Evolutionary conservation across 2,329 filamentous ascomycete species (phyloP).

Genomic region (Zymoseptoria crescenta): DNA sequence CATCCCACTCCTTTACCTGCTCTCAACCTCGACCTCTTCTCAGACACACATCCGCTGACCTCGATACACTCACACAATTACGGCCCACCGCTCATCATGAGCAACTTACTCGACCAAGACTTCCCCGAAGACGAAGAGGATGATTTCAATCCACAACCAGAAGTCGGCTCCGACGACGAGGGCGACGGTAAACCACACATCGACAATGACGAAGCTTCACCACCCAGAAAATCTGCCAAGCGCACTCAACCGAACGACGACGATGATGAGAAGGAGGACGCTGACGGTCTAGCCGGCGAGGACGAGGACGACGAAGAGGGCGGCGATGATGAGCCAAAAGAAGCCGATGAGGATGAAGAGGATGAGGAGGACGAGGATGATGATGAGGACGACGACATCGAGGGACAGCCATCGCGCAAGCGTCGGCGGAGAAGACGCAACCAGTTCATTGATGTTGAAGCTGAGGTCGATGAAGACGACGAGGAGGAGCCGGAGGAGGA

Average conservation of each 20-base stretch:
- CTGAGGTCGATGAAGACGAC: slow-evolving; percentile 90
- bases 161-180: slow-evolving; percentile 66
- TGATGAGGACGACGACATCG: slow-evolving; percentile 24
- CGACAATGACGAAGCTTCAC: slow-evolving; percentile 31
- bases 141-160: slow-evolving; percentile 79
- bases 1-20: neutral
- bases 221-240: slow-evolving; percentile 19
- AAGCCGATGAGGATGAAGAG: slow-evolving; percentile 46
- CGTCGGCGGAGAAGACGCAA: slow-evolving; percentile 66
- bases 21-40: neutral
- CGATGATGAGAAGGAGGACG: slow-evolving; percentile 44
- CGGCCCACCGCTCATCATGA: slow-evolving; percentile 20
- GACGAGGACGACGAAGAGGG: slow-evolving; percentile 54
- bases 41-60: neutral
- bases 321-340: slow-evolving; percentile 52
- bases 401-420: slow-evolving; percentile 70
- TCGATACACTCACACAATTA: neutral
- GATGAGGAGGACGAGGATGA: slow-evolving; percentile 27
- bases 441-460: slow-evolving; percentile 94
- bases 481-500: slow-evolving; percentile 84
- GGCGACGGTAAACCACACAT: slow-evolving; percentile 29
- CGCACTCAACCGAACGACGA: slow-evolving; percentile 35
- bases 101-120: slow-evolving; percentile 42
- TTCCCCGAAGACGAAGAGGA: slow-evolving; percentile 65
- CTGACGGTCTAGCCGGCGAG: slow-evolving; percentile 41